Conservation (phyloP, 2,329 filamentous ascomycete species). For the Alternaria incomplexa region DNA sequence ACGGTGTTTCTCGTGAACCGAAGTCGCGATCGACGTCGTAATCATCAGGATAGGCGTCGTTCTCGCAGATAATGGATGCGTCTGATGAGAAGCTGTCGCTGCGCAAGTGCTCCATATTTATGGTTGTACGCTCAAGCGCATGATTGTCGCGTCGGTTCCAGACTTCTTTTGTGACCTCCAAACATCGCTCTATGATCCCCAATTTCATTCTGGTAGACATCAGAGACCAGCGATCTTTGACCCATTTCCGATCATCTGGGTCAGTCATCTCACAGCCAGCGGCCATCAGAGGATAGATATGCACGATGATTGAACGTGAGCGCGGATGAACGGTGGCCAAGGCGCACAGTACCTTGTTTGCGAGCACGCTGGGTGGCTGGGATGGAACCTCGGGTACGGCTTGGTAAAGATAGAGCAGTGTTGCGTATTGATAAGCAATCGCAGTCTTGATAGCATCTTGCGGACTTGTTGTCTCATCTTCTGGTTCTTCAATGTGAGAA, state of each 20-base stretch:
- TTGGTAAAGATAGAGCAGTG: constrained; percentile 70
- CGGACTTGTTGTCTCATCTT: constrained; percentile 67
- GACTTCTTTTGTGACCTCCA: constrained; percentile 69
- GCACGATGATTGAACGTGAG: constrained; percentile 69
- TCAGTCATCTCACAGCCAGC: constrained; percentile 69
- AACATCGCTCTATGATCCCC: constrained; percentile 70
- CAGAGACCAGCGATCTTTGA: constrained; percentile 65
- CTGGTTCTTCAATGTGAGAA: constrained; percentile 63
- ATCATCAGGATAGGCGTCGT: constrained; percentile 27
- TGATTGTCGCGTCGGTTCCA: constrained; percentile 68
- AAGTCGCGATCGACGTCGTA: constrained; percentile 23
- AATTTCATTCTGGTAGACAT: constrained; percentile 69
- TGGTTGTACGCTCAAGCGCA: constrained; percentile 40
- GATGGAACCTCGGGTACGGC: constrained; percentile 72
- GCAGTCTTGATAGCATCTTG: constrained; percentile 71
- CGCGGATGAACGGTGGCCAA: constrained; percentile 68
- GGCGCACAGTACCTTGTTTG: constrained; percentile 66
- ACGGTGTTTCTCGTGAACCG: constrained; percentile 18
- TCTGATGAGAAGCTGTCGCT: constrained; percentile 14
- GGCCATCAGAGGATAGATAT: constrained; percentile 72
- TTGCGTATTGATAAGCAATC: constrained; percentile 71
- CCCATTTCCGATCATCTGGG: constrained; percentile 68
- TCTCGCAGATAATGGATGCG: constrained; percentile 29
- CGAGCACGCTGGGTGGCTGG: constrained; percentile 62
- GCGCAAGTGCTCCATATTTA: background rate